Base-by-base conservation (phyloP, 306 rosid species). In the Datisca glomerata region DNA sequence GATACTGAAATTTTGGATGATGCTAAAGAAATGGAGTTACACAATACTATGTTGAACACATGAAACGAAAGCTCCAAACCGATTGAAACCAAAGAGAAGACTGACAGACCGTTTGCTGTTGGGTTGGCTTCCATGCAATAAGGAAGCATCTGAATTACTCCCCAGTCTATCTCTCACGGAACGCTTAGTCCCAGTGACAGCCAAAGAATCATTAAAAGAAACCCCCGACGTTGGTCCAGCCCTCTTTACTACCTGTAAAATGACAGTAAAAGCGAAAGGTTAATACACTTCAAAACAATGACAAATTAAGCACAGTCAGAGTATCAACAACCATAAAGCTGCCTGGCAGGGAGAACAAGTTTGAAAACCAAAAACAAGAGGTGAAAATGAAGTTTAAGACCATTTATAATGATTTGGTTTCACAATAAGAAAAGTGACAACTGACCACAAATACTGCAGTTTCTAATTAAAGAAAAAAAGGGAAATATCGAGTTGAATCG, bases 111-210 rank as follows among this genome's bases (percentile, higher is more conserved):
- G 69, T 68, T 87, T 87, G 47, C 47, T 65, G 63, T 62, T 35
- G 43, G 18, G 37, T 32, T 57, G 53, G 51, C 62, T 71, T 65
- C 75, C 94, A 41, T 61, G 69, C 36, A 57, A 62, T 29, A 17
- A 18, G 12, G 65, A 65, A 63, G 56, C 48, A 34, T 76, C 89
- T 37, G 40, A 69, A 56, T 50, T 76, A 56, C 47, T 51, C 53
- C 93, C 93, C 59, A 87, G 71, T 56, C 94, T 83, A 53, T 87
- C 97, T 74, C 94, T 70, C 21, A 87, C 71, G 43, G 93, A 83
- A 56, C 97, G 78, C 69, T 87, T 87, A 36, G 74, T 56, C 62
- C 97, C 89, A 35, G 65, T 53, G 4, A 53, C 45, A n/a, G 64
- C 56, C 43, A 63, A 16, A 56, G 77, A 61, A 41, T 66, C 71